phyloP scores from a whole-genome alignment of 2,329 filamentous ascomycete genomes.

The Diaporthe ampelina region DNA sequence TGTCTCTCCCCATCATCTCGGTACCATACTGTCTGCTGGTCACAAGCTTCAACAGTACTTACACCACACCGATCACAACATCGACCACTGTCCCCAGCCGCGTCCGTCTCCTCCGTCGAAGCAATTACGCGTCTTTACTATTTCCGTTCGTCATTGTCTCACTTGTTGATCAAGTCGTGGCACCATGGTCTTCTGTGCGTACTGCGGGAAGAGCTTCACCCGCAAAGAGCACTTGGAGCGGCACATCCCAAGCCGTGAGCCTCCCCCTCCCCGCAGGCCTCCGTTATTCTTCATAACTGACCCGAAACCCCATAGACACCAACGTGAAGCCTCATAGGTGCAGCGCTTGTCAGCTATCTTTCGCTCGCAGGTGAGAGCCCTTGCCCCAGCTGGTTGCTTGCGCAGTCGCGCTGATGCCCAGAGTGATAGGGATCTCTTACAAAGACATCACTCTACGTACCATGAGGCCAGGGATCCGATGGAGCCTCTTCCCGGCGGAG shows the following conservation, averaged over 20 bases:
- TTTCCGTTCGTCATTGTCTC: constrained; percentile 34
- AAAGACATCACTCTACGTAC: constrained; percentile 65
- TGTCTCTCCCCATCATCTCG: neutral
- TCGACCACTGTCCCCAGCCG: constrained; percentile 38
- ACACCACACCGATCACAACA: constrained; percentile 41
- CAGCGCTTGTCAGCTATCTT: constrained; percentile 62
- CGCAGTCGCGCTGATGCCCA: neutral
- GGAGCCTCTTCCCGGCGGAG: constrained; percentile 59
- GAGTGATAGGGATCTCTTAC: constrained; percentile 61
- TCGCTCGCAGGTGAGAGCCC: constrained; percentile 60
- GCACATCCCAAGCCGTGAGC: constrained; percentile 66
- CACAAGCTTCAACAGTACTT: constrained; percentile 31
- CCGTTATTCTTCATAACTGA: constrained; percentile 38
- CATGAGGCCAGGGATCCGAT: constrained; percentile 63
- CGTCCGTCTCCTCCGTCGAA: constrained; percentile 22
- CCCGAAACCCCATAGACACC: constrained; percentile 57
- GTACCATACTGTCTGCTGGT: constrained; percentile 11
- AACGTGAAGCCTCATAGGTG: constrained; percentile 69
- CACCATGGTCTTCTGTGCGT: constrained; percentile 64
- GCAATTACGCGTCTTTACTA: constrained; percentile 21
- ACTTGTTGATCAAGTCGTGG: constrained; percentile 37
- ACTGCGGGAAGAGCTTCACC: constrained; percentile 68
- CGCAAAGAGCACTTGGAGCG: constrained; percentile 70
- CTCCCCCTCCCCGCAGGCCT: neutral
- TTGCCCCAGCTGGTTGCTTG: neutral